A percentile compares a stretch with the other conserved stretches of the same genome.
phyloP scores from a whole-genome alignment of 2,329 filamentous ascomycete species.

The Penicillium crustosum region DNA sequence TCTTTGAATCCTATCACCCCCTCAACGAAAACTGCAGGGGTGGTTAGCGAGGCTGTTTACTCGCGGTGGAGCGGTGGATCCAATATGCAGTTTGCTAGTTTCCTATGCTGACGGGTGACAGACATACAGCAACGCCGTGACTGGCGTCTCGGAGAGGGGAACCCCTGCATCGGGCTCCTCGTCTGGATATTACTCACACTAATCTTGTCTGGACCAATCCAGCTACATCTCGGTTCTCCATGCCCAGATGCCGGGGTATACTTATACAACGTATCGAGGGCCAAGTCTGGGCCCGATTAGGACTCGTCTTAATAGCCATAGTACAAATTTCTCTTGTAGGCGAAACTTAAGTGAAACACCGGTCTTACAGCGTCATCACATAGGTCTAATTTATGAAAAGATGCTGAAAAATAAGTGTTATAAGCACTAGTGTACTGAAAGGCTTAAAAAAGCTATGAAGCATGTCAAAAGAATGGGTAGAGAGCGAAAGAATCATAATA shows the following conservation, averaged over 20 bases:
- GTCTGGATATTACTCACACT: background rate
- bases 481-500: background rate
- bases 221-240: background rate
- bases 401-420: background rate
- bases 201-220: background rate
- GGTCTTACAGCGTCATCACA: background rate
- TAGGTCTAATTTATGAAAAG: background rate
- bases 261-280: background rate
- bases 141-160: constrained; percentile 8
- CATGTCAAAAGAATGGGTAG: no score
- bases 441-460: background rate
- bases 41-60: constrained; percentile 6
- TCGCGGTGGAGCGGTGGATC: constrained; percentile 28
- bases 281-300: background rate
- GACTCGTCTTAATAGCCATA: background rate
- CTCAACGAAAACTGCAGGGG: constrained; percentile 8
- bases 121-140: constrained; percentile 8
- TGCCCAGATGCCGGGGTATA: background rate
- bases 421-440: background rate
- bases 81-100: constrained; percentile 28
- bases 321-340: background rate
- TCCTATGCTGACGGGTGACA: constrained; percentile 11
- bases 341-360: background rate
- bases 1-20: constrained; percentile 1
- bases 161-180: constrained; percentile 3